Evolutionary conservation across 768 basidiomycete genomes (phyloP).

Genomic region (Clitopilus passeckerianus): DNA sequence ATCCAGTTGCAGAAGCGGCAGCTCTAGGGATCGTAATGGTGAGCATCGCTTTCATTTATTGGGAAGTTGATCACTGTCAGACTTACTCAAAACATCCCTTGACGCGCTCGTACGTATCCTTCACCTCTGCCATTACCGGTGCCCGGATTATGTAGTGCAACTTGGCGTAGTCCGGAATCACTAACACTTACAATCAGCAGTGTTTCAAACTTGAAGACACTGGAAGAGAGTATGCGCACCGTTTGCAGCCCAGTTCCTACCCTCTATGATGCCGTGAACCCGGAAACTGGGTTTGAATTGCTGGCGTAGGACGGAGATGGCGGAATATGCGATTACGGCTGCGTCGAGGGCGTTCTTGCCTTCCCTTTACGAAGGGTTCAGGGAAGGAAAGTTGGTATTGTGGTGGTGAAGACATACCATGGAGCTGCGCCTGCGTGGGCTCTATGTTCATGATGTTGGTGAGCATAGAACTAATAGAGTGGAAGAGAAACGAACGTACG

Average conservation of each 20-base stretch:
- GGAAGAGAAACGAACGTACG: slow-evolving; percentile 31
- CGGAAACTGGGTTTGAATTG: slow-evolving; percentile 82
- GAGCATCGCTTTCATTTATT: neutral
- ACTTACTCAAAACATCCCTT: slow-evolving; percentile 69
- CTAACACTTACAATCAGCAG: slow-evolving; percentile 26
- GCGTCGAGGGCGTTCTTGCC: slow-evolving; percentile 86
- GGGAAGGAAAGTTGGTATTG: slow-evolving; percentile 2
- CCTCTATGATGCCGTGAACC: slow-evolving; percentile 72
- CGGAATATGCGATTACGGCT: slow-evolving; percentile 78
- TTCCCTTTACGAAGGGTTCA: slow-evolving; percentile 40
- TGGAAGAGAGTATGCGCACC: slow-evolving; percentile 35
- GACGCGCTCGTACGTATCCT: slow-evolving; percentile 51
- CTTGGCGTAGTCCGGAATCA: slow-evolving; percentile 79
- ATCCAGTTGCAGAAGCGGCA: slow-evolving; percentile 60
- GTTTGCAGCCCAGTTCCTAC: slow-evolving; percentile 65
- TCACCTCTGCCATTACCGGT: slow-evolving; percentile 53
- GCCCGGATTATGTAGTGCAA: slow-evolving; percentile 74
- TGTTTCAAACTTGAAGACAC: neutral
- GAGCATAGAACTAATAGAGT: neutral
- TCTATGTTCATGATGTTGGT: slow-evolving; percentile 25
- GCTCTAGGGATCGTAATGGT: slow-evolving; percentile 38
- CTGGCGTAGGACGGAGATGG: slow-evolving; percentile 76
- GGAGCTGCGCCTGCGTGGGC: slow-evolving; percentile 80
- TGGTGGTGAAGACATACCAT: slow-evolving; percentile 39
- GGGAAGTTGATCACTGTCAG: neutral